These are phyloP conservation scores for Madurella mycetomatis DNA, from an alignment of 2,329 filamentous ascomycete species.

Conservation along the genomic window DNA sequence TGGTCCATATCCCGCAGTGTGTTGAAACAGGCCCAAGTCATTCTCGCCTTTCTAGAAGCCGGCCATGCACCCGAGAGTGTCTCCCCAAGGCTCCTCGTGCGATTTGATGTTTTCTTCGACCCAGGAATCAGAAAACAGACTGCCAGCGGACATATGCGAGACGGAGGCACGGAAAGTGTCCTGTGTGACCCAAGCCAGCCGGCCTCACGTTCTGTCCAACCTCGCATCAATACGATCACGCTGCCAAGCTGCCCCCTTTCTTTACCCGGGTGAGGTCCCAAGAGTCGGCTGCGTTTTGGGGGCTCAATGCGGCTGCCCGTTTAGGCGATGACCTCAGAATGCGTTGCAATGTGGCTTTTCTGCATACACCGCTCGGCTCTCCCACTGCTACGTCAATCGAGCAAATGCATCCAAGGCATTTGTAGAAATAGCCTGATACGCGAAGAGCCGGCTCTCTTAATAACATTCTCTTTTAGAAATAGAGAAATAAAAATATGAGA, in stretches of 20 bases:
- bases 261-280: constrained; percentile 7
- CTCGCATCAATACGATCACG: background rate
- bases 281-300: background rate
- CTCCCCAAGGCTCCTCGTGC: background rate
- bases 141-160: background rate
- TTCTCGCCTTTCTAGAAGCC: background rate
- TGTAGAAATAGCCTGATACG: too few species aligned
- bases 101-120: background rate
- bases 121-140: too few species aligned
- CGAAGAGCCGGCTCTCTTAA: too few species aligned
- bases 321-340: constrained; percentile 3
- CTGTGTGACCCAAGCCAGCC: background rate
- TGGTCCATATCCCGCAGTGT: too few species aligned
- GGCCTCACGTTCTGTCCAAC: constrained; percentile 4
- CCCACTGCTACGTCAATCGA: background rate
- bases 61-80: background rate
- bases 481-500: too few species aligned
- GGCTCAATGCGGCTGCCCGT: constrained; percentile 9
- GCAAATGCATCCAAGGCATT: background rate
- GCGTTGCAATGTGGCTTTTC: background rate
- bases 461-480: too few species aligned
- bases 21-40: too few species aligned
- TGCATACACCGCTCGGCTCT: background rate
- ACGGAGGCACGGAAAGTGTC: background rate
- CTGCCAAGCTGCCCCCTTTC: background rate